These are phyloP conservation scores for Lantana camara DNA, from an alignment of 257 asterid species.

Conservation along the genomic window DNA sequence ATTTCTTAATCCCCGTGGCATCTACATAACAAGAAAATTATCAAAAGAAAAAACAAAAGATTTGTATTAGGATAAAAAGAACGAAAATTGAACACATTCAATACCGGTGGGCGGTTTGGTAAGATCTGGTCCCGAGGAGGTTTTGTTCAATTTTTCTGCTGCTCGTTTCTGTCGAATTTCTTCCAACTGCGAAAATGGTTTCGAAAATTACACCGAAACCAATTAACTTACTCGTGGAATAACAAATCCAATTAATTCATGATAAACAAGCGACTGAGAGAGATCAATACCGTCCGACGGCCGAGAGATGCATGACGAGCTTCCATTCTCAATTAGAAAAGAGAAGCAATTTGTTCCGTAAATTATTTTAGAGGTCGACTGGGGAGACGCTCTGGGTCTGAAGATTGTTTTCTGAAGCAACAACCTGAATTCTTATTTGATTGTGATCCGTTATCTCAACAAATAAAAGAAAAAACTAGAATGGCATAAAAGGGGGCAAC, in stretches of 20 bases:
- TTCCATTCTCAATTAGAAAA: conserved; percentile 50
- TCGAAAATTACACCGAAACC: neutral
- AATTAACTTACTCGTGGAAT: neutral
- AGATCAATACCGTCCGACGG: conserved; percentile 76
- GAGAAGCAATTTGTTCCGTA: neutral
- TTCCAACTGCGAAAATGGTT: conserved; percentile 57
- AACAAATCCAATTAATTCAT: neutral
- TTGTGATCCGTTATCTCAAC: too few species aligned
- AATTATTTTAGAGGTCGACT: conserved; percentile 20
- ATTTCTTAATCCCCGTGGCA: conserved; percentile 59
- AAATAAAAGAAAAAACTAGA: too few species aligned
- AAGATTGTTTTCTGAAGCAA: too few species aligned
- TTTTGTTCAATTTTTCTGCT: conserved; percentile 80
- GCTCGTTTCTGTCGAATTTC: conserved; percentile 98
- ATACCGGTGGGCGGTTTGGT: conserved; percentile 51
- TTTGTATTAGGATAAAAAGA: neutral
- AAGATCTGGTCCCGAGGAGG: conserved; percentile 84
- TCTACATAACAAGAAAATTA: conserved; percentile 34
- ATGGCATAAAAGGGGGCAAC: too few species aligned
- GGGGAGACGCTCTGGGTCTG: neutral
- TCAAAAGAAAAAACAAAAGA: neutral
- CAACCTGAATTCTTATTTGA: too few species aligned
- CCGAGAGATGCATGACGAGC: conserved; percentile 89
- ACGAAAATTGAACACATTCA: neutral
- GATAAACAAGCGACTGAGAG: conserved; percentile 5